Evolutionary conservation across 2,329 filamentous ascomycete species (phyloP).

Genomic region (Curvularia hawaiiensis): DNA sequence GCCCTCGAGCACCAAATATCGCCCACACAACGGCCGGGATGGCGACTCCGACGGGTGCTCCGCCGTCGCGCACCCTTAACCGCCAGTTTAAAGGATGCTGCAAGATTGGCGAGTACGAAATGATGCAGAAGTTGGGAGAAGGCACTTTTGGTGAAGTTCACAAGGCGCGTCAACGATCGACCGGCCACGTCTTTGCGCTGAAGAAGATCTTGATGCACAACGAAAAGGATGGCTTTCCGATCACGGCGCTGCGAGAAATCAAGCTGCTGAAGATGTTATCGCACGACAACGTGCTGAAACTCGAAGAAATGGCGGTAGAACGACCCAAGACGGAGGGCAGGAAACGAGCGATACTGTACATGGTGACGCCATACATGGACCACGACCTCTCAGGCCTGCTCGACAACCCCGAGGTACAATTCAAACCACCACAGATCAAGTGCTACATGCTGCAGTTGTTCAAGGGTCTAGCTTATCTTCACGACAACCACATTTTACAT

Average conservation of each 20-base stretch:
- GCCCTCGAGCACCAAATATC: background rate
- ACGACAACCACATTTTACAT: slow-evolving; percentile 84
- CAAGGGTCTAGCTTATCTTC: slow-evolving; percentile 86
- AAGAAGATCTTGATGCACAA: slow-evolving; percentile 99
- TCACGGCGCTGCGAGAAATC: slow-evolving; percentile 95
- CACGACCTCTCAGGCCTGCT: slow-evolving; percentile 97
- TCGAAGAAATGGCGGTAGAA: slow-evolving; percentile 98
- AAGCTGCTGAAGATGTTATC: slow-evolving; percentile 96
- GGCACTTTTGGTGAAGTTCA: slow-evolving; percentile 97
- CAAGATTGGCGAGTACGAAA: slow-evolving; percentile 77
- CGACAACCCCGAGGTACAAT: slow-evolving; percentile 88
- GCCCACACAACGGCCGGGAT: slow-evolving; percentile 16
- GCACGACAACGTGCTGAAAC: slow-evolving; percentile 81
- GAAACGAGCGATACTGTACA: slow-evolving; percentile 85
- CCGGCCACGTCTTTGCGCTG: slow-evolving; percentile 77
- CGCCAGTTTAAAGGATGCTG: slow-evolving; percentile 82
- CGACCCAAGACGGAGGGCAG: slow-evolving; percentile 62
- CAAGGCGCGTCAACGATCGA: slow-evolving; percentile 79
- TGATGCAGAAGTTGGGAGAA: slow-evolving; percentile 85
- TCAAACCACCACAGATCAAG: slow-evolving; percentile 91
- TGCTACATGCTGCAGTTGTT: slow-evolving; percentile 96
- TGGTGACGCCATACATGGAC: slow-evolving; percentile 99
- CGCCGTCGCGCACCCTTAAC: slow-evolving; percentile 57
- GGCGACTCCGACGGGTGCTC: slow-evolving; percentile 25
- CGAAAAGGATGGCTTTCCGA: slow-evolving; percentile 99